Evolutionary conservation across 2,329 filamentous ascomycete species (phyloP).

Genomic region (Hypoxylon rubiginosum): DNA sequence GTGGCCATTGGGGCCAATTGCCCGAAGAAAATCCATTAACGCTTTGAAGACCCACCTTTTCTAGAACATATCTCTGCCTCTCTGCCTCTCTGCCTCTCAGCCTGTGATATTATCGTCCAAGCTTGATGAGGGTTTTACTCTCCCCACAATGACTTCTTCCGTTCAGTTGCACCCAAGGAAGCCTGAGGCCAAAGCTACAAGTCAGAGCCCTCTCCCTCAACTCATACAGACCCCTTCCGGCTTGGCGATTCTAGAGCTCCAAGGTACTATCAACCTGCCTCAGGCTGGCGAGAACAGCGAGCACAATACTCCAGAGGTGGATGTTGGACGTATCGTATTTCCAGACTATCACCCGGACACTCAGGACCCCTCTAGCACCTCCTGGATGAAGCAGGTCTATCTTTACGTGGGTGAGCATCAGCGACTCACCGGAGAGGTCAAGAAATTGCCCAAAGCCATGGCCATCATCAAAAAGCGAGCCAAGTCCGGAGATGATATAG

Average conservation of each 20-base stretch:
- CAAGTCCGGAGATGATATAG: slow-evolving; percentile 57
- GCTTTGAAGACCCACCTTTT: slow-evolving; percentile 19
- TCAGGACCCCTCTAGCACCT: slow-evolving; percentile 65
- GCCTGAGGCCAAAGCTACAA: slow-evolving; percentile 38
- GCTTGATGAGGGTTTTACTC: not conserved
- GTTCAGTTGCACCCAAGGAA: slow-evolving; percentile 58
- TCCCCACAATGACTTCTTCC: slow-evolving; percentile 51
- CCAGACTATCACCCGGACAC: slow-evolving; percentile 75
- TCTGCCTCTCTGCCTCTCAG: no score
- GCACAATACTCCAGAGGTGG: slow-evolving; percentile 56
- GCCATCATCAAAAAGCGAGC: slow-evolving; percentile 78
- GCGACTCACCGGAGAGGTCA: slow-evolving; percentile 88
- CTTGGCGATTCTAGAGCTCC: slow-evolving; percentile 90
- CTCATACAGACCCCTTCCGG: slow-evolving; percentile 91
- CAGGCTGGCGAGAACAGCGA: slow-evolving; percentile 53
- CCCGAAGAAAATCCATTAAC: slow-evolving; percentile 38
- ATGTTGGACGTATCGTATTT: slow-evolving; percentile 82
- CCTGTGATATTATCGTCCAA: slow-evolving; percentile 2
- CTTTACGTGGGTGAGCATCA: slow-evolving; percentile 92
- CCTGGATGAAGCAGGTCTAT: slow-evolving; percentile 92
- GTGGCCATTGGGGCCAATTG: slow-evolving; percentile 8
- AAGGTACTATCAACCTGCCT: slow-evolving; percentile 88
- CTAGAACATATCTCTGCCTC: not conserved
- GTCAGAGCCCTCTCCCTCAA: slow-evolving; percentile 74
- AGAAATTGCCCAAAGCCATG: slow-evolving; percentile 83